These are phyloP conservation scores for Talaromyces sp. DNA, from an alignment of 2,329 filamentous ascomycete species.

Conservation along the genomic window DNA sequence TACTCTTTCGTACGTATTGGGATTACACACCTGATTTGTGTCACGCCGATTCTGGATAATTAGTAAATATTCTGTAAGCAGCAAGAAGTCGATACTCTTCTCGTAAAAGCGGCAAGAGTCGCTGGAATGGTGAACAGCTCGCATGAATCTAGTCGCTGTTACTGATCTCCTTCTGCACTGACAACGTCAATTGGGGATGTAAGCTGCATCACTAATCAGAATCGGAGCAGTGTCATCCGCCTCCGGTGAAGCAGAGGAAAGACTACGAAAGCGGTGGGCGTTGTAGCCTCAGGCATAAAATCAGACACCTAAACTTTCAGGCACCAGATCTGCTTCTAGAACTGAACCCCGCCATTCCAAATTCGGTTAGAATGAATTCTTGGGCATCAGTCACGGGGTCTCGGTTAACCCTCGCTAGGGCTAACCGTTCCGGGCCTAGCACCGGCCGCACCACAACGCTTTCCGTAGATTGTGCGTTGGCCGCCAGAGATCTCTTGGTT, in stretches of 20 bases:
- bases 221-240: constrained; percentile 17
- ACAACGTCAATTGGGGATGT: background rate
- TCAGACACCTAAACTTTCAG: background rate
- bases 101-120: background rate
- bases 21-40: background rate
- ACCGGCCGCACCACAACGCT: constrained; percentile 31
- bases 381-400: constrained; percentile 30
- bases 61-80: background rate
- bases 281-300: background rate
- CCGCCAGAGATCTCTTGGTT: constrained; percentile 15
- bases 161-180: background rate
- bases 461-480: constrained; percentile 38
- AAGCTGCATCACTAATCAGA: background rate
- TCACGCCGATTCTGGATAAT: background rate
- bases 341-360: background rate
- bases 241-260: background rate
- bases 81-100: background rate
- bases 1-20: background rate
- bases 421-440: constrained; percentile 34
- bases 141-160: background rate
- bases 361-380: background rate
- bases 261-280: background rate
- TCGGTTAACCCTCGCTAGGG: constrained; percentile 39
- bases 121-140: background rate
- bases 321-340: background rate